Percentiles rank a stretch among this genome's conserved stretches.
Evolutionary conservation across 2,329 filamentous ascomycete genomes (phyloP).

Genomic region (Fusarium lateritium): DNA sequence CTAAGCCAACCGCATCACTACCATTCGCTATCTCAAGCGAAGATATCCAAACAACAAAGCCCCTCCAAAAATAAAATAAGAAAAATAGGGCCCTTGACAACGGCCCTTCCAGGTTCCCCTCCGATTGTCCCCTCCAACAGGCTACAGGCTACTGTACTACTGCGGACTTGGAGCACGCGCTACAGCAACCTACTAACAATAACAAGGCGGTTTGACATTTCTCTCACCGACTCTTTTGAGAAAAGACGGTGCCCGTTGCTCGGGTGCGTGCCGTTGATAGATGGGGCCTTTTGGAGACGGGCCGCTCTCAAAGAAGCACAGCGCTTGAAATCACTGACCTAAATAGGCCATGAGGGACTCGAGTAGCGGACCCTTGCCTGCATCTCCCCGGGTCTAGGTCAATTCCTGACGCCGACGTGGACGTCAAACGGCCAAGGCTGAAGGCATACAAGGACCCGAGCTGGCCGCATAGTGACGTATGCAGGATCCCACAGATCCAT

Average conservation of each 20-base stretch:
- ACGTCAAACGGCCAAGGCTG: constrained; percentile 41
- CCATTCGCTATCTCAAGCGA: constrained; percentile 46
- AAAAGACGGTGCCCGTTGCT: constrained; percentile 41
- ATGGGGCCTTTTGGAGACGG: constrained; percentile 42
- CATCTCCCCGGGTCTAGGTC: constrained; percentile 27
- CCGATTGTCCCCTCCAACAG: constrained; percentile 26
- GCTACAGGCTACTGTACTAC: constrained; percentile 29
- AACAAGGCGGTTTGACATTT: constrained; percentile 35
- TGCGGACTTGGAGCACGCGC: constrained; percentile 33
- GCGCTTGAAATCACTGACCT: constrained; percentile 18
- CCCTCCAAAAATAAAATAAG: constrained; percentile 42
- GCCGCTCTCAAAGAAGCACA: constrained; percentile 31
- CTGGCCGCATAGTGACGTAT: constrained; percentile 46
- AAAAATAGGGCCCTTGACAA: constrained; percentile 45
- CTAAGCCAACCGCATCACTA: constrained; percentile 36
- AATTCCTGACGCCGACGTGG: constrained; percentile 43
- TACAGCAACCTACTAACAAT: constrained; percentile 32
- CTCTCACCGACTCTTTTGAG: constrained; percentile 47
- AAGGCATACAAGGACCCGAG: constrained; percentile 38
- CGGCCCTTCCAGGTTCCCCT: constrained; percentile 44
- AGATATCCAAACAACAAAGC: constrained; percentile 33
- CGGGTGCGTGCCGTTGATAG: constrained; percentile 43
- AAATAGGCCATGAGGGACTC: constrained; percentile 19
- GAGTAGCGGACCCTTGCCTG: constrained; percentile 30
- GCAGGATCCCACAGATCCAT: constrained; percentile 38